A percentile compares a stretch with the other conserved stretches of the same genome.
These are phyloP conservation scores for Nicotiana obtusifolia DNA, from an alignment of 257 asterid species.

Conservation along the genomic window DNA sequence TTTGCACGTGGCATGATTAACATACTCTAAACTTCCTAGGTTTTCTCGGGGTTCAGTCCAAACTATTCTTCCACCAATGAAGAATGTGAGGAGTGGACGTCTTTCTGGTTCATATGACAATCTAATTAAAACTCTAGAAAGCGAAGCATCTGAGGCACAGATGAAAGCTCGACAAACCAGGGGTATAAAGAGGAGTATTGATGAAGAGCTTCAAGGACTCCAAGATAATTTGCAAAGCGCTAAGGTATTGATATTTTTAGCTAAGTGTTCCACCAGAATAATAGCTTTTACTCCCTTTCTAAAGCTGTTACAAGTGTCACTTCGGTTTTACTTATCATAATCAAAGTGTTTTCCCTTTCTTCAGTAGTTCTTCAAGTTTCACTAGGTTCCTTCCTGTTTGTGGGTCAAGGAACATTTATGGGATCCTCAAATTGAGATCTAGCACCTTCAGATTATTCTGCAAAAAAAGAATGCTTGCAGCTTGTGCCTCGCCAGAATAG, in stretches of 20 bases:
- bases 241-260: constrained; percentile 40
- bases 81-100: constrained; percentile 56
- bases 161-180: constrained; percentile 36
- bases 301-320: not conserved
- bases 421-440: not conserved
- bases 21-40: constrained; percentile 33
- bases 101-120: constrained; percentile 81
- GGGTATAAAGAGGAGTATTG: constrained; percentile 51
- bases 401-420: not conserved
- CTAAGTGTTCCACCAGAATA: not conserved
- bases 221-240: constrained; percentile 21
- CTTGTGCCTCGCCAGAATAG: not conserved
- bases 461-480: not conserved
- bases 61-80: constrained; percentile 79
- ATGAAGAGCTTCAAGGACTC: constrained; percentile 52
- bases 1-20: not conserved
- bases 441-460: not conserved
- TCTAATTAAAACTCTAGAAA: constrained; percentile 54
- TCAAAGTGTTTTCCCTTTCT: not conserved
- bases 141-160: constrained; percentile 41
- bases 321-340: constrained; percentile 2
- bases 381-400: not conserved
- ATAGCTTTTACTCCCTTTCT: not conserved
- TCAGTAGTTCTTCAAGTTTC: not conserved
- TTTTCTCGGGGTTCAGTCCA: constrained; percentile 81